Percentiles rank a stretch among this genome's conserved stretches.
Conservation (phyloP, 495 filamentous ascomycete species). For the Aspergillus conjunctus region DNA sequence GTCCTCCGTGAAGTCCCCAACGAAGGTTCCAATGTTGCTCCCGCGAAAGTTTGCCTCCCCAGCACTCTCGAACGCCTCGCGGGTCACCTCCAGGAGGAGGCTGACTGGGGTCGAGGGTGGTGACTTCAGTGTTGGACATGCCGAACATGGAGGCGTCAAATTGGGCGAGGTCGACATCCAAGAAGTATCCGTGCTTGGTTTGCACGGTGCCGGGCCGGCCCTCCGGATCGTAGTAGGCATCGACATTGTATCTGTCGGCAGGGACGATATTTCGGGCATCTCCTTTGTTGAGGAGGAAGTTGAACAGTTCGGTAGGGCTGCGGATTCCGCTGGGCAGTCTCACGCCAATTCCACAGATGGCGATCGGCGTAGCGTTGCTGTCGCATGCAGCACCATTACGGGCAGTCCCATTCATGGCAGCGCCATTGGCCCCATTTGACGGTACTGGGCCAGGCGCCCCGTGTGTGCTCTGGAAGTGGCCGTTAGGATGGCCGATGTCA, state of each 20-base stretch:
- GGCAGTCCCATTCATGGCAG: too few species aligned
- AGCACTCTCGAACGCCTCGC: conserved; percentile 32
- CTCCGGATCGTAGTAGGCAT: conserved; percentile 25
- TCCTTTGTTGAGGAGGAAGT: conserved; percentile 40
- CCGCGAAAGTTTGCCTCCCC: conserved; percentile 35
- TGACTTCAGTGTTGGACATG: not conserved
- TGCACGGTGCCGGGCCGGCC: conserved; percentile 22
- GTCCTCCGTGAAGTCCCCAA: conserved; percentile 26
- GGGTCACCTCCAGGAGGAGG: conserved; percentile 27
- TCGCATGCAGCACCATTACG: too few species aligned
- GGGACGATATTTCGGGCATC: conserved; percentile 38
- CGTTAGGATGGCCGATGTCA: too few species aligned
- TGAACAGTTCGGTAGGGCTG: conserved; percentile 32
- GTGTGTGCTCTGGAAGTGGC: too few species aligned
- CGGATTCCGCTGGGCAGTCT: conserved; percentile 47
- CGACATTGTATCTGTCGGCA: conserved; percentile 36
- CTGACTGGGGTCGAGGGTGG: conserved; percentile 16
- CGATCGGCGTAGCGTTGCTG: too few species aligned
- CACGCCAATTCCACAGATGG: conserved; percentile 47
- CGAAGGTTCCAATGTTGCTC: not conserved
- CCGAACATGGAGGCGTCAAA: conserved; percentile 32
- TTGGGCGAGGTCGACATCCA: conserved; percentile 37
- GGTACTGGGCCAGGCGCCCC: too few species aligned
- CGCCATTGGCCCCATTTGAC: too few species aligned
- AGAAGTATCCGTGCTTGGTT: conserved; percentile 53